A percentile compares a stretch with the other conserved stretches of the same genome.
Conservation (phyloP, 495 filamentous ascomycete species). For the Achaetomiella virescens region DNA sequence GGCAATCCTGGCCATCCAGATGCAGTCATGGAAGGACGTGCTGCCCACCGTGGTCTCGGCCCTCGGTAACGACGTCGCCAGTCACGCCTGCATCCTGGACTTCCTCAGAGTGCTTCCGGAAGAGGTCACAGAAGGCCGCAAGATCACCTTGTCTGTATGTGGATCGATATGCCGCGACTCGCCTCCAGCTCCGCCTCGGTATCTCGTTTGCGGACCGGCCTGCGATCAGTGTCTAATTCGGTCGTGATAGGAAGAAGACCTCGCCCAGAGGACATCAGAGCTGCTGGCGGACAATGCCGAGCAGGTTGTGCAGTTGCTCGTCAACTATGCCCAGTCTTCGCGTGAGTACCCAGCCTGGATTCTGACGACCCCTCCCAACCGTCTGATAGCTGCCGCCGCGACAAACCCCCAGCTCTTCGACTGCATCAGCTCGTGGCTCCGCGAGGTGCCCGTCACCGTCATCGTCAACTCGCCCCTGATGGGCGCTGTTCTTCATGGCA, state of each 20-base stretch:
- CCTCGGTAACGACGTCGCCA: conserved; percentile 69
- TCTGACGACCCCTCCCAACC: neutral
- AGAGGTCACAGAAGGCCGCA: conserved; percentile 98
- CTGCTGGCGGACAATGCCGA: conserved; percentile 83
- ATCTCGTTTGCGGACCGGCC: conserved; percentile 37
- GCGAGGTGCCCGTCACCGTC: conserved; percentile 77
- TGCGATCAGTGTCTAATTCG: conserved; percentile 48
- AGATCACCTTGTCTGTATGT: conserved; percentile 97
- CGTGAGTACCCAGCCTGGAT: conserved; percentile 48
- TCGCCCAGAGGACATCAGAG: conserved; percentile 72
- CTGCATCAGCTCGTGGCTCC: conserved; percentile 93
- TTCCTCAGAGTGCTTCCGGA: conserved; percentile 95
- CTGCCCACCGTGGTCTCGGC: conserved; percentile 69
- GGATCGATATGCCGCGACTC: conserved; percentile 51
- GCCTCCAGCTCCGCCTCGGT: conserved; percentile 33
- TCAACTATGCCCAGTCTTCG: conserved; percentile 85
- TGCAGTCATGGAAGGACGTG: conserved; percentile 94
- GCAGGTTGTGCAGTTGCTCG: conserved; percentile 76
- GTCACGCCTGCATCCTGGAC: conserved; percentile 79
- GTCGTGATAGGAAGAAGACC: conserved; percentile 82
- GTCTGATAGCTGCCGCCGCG: conserved; percentile 51
- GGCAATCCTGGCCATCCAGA: conserved; percentile 90
- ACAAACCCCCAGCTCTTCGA: conserved; percentile 87
- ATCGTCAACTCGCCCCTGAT: conserved; percentile 83
- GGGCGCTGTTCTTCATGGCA: conserved; percentile 67